phyloP scores from a whole-genome alignment of 768 basidiomycete species.

The Termitomyces sp. region DNA sequence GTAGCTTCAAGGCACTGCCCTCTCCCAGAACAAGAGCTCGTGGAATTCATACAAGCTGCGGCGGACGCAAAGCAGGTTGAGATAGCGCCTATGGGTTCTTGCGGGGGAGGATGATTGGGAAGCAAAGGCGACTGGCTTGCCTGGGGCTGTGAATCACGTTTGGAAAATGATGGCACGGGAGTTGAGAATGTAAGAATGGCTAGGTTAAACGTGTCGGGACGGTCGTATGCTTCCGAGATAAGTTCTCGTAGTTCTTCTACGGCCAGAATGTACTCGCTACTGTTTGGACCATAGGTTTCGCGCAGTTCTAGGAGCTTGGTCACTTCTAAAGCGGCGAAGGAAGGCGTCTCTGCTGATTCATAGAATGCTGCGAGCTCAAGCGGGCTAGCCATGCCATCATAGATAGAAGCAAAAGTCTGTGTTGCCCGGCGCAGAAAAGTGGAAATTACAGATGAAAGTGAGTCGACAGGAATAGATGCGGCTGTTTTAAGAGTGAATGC shows the following conservation, averaged over 20 bases:
- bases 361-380: slow-evolving; percentile 45
- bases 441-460: slow-evolving; percentile 48
- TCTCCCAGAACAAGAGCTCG: slow-evolving; percentile 62
- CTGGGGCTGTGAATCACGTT: slow-evolving; percentile 34
- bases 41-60: slow-evolving; percentile 55
- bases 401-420: slow-evolving; percentile 52
- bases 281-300: slow-evolving; percentile 37
- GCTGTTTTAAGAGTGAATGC: slow-evolving; percentile 39
- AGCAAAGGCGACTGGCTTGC: slow-evolving; percentile 46
- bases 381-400: slow-evolving; percentile 24
- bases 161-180: slow-evolving; percentile 16
- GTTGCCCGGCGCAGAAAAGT: slow-evolving; percentile 55
- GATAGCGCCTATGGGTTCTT: slow-evolving; percentile 51
- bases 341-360: slow-evolving; percentile 39
- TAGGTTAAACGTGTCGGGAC: slow-evolving; percentile 33
- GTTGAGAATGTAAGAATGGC: slow-evolving; percentile 50
- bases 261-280: slow-evolving; percentile 50
- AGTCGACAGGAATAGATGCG: slow-evolving; percentile 25
- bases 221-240: slow-evolving; percentile 37
- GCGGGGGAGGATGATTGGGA: slow-evolving; percentile 32
- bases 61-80: slow-evolving; percentile 57
- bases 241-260: slow-evolving; percentile 40
- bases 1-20: slow-evolving; percentile 60
- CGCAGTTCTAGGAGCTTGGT: slow-evolving; percentile 45
- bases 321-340: slow-evolving; percentile 64